phyloP scores from a whole-genome alignment of 257 asterid genomes.

The Agastache rugosa region DNA sequence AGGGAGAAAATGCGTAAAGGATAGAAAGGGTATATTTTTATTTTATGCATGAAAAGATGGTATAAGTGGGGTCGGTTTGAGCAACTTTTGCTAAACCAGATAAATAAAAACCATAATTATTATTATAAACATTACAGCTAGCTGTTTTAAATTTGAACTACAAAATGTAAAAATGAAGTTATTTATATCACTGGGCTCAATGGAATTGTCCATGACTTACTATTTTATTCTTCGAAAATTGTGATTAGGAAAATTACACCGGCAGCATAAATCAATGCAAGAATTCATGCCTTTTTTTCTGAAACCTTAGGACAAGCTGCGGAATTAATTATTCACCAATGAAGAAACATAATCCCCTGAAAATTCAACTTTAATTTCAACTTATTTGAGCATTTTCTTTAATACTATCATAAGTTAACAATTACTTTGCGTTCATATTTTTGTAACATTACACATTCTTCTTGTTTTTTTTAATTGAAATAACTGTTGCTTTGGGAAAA shows the following conservation, averaged over 20 bases:
- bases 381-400: conserved; percentile 17
- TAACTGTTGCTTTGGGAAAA: too few species aligned
- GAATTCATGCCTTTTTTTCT: conserved; percentile 2
- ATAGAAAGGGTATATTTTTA: conserved; percentile 1
- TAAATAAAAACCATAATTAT: background rate
- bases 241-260: background rate
- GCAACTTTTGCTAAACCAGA: conserved; percentile 20
- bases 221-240: conserved; percentile 12
- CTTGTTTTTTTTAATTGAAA: too few species aligned
- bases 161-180: background rate
- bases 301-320: background rate
- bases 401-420: too few species aligned
- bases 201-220: conserved; percentile 22
- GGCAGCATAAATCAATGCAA: conserved; percentile 4
- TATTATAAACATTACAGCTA: background rate
- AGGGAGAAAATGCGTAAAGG: conserved; percentile 19
- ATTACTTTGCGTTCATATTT: too few species aligned
- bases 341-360: background rate
- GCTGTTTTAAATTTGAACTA: conserved; percentile 15
- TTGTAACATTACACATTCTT: too few species aligned
- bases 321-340: background rate
- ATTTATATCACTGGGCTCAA: conserved; percentile 40
- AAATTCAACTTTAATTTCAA: background rate
- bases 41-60: conserved; percentile 40
- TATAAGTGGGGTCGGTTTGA: conserved; percentile 26